Base-by-base conservation (phyloP, 1,284 basidiomycete genomes). In the Rhodotorula sp. region DNA sequence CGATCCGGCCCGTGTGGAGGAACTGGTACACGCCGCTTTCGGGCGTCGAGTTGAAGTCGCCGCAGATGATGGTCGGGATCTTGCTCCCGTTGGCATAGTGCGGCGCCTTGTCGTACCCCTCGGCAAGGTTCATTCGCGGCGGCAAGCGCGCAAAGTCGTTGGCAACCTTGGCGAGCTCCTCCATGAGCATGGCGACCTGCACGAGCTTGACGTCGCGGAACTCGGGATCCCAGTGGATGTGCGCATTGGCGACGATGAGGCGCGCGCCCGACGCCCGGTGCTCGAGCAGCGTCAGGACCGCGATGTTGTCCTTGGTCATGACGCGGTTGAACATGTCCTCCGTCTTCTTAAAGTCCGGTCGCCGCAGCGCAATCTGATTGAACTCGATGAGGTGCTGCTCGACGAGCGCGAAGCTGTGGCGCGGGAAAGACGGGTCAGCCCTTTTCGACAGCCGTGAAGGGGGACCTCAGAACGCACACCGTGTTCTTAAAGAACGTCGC, bases 251-350 rank as follows among this genome's bases (percentile, higher is more conserved):
- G 67, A 97, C 87, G 75, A 98, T 88, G 62, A 97, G 83, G 15
- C 96, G 89, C 22, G 93, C 89, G 41, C 94, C 95, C 0, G 93
- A 91, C 63, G 88, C 85, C 73, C 87, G 88, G 83, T 91, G 91
- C 84, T 99, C 97, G 79, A 99, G 86, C 57, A 94, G 86, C 74
- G 90, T 90, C 61, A 96, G 86, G 73, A 95, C 88, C 51, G 93
- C 94, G 76, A 99, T 93, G 81, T 98, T 90, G 83, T 98, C 97
- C 81, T 95, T 94, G 74, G 91, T 91, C 81, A 97, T 88, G 70
- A 99, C 94, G 64, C 97, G 92, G 81, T 98, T 98, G 87, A 98
- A 99, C 94, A 99, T 96, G 83, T 98, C 96, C 80, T 99, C 94
- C 9, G 95, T 97, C 85, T 94, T 96, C 84, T 96, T 94, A 84